phyloP scores from a whole-genome alignment of 176 grass and related monocot genomes.

The Carex cristatella region DNA sequence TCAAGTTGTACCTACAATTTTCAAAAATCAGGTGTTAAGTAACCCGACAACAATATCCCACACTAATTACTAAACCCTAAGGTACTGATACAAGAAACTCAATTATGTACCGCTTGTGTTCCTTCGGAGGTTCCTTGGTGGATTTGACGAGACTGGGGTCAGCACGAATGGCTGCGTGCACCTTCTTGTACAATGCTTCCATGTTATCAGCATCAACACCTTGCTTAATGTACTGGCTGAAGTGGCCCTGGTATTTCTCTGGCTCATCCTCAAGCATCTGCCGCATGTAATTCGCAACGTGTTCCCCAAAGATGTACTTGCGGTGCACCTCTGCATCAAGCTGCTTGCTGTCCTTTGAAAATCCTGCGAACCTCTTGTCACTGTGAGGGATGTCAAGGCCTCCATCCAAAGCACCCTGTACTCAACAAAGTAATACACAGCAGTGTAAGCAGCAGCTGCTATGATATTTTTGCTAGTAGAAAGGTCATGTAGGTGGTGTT shows the following conservation, averaged over 20 bases:
- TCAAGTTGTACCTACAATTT: conserved; percentile 54
- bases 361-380: conserved; percentile 81
- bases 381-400: conserved; percentile 78
- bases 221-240: conserved; percentile 69
- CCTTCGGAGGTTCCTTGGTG: conserved; percentile 39
- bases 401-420: conserved; percentile 74
- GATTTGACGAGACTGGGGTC: conserved; percentile 41
- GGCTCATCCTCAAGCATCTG: conserved; percentile 67
- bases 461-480: not conserved
- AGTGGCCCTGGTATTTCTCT: conserved; percentile 65
- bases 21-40: not conserved
- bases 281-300: conserved; percentile 70
- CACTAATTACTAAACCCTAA: not conserved
- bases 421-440: not conserved
- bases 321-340: conserved; percentile 65
- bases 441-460: no score
- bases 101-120: conserved; percentile 53
- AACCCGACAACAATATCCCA: not conserved
- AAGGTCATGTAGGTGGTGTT: not conserved
- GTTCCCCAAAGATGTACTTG: conserved; percentile 65
- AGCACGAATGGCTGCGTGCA: conserved; percentile 73
- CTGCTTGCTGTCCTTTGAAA: conserved; percentile 59
- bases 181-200: conserved; percentile 78
- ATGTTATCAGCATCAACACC: conserved; percentile 60
- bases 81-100: not conserved